Base-by-base conservation (phyloP, 306 rosid genomes). In the Sechiopsis laciniata region DNA sequence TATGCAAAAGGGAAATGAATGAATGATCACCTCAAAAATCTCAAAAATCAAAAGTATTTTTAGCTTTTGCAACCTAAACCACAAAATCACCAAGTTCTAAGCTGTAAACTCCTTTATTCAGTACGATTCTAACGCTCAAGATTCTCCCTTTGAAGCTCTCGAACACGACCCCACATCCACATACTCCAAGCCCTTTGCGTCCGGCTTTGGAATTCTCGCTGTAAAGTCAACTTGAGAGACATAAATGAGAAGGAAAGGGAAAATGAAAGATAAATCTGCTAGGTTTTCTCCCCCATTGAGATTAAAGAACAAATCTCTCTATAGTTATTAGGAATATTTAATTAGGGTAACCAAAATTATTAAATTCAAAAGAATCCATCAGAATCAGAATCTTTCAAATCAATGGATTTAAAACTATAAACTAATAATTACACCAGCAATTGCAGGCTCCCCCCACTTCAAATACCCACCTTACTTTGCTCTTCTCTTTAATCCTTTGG, bases 171-270 rank as follows among this genome's bases (percentile, higher is more conserved):
- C 85, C 80, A 72, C 84, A 64, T 3, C 52, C 74, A 42, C 60
- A 42, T 8, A 42, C 54, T 13, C 13, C 11, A 63, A 2, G 5
- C 45, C 32, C 74, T 72, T 55, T 64, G 24, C 78, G 57, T 74
- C 37, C 65, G 42, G 10, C 75, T 17, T 74, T 70, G 86, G 71
- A 79, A 67, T 77, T 69, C 81, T 68, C 77, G 68, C 42, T 32
- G 74, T 5, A 58, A 84, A 87, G 96, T 89, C 91, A 85, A 81
- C 84, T 56, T 22, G 64, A 46, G 72, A 65, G n/a, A 16, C 0
- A 17, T 7, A 32, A 16, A 32, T 8, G 48, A 32, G 22, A 32
- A 32, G 8, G 14, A 6, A 60, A 26, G n/a, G 67, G 20, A 60
- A 60, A 60, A 42, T 42, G 48, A 42, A 42, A 42, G 48, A 42